Conservation (phyloP, 2,329 filamentous ascomycete species). For the Pseudocercospora macadamiae region DNA sequence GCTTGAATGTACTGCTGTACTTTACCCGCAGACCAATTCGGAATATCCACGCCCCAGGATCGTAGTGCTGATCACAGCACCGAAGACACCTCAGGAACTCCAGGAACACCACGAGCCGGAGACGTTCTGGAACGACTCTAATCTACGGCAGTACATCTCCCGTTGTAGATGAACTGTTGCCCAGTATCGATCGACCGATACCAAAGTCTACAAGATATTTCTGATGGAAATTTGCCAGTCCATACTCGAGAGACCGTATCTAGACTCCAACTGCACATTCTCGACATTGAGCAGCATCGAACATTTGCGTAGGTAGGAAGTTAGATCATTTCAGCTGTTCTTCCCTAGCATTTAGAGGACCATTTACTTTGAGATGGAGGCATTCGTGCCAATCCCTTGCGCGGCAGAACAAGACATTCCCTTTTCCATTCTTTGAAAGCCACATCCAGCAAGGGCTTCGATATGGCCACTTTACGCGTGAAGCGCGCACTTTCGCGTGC, state of each 20-base stretch:
- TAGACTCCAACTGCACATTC: too few species aligned
- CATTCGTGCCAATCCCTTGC: conserved; percentile 23
- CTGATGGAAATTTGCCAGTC: too few species aligned
- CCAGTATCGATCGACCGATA: too few species aligned
- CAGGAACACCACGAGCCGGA: too few species aligned
- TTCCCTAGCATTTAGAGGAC: background rate
- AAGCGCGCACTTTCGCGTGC: conserved; percentile 23
- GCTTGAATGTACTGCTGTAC: background rate
- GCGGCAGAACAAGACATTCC: conserved; percentile 25
- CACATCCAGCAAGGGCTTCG: conserved; percentile 30
- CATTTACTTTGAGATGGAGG: background rate
- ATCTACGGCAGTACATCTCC: too few species aligned
- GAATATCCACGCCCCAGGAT: background rate
- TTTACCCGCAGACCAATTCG: background rate
- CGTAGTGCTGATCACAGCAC: background rate
- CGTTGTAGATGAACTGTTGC: too few species aligned
- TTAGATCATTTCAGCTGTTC: too few species aligned
- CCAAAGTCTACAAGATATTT: too few species aligned
- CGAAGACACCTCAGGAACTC: background rate
- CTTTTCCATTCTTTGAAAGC: conserved; percentile 30
- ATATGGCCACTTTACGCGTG: conserved; percentile 29
- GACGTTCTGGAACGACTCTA: too few species aligned
- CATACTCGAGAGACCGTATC: too few species aligned
- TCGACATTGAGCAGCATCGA: too few species aligned
- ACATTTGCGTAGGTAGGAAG: too few species aligned